phyloP scores from a whole-genome alignment of 2,329 filamentous ascomycete species.

The Rhytidhysteron rufulum region DNA sequence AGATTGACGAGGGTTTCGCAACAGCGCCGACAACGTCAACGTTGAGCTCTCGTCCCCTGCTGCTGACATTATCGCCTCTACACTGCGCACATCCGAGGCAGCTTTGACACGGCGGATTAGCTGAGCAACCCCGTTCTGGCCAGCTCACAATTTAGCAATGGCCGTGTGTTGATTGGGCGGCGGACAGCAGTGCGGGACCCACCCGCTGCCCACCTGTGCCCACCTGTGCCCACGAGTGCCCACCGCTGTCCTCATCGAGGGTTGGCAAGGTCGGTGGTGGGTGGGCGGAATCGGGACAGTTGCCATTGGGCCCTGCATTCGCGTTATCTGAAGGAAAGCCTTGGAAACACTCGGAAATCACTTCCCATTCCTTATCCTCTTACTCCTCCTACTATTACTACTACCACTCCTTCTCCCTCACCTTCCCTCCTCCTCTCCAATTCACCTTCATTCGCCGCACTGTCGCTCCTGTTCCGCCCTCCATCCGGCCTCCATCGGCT shows the following conservation, averaged over 20 bases:
- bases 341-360: conserved; percentile 1
- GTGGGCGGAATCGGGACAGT: not conserved
- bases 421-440: not conserved
- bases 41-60: conserved; percentile 4
- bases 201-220: no score
- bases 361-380: not conserved
- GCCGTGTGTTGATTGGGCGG: not conserved
- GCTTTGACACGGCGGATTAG: conserved; percentile 1
- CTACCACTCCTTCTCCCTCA: not conserved
- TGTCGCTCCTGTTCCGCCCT: not conserved
- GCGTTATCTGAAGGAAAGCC: not conserved
- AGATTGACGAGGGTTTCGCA: no score
- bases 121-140: conserved; percentile 1
- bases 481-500: not conserved
- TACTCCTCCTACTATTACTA: not conserved
- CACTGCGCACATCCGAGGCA: not conserved
- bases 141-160: not conserved
- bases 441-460: not conserved
- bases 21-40: no score
- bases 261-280: not conserved
- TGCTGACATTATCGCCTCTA: no score
- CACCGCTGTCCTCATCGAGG: not conserved
- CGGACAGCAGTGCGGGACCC: not conserved
- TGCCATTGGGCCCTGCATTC: not conserved
- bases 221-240: not conserved